Evolutionary conservation across 176 grass and related monocot genomes (phyloP), one percentile per base, ranked within the genome.

Genomic region (Chloris gayana): DNA sequence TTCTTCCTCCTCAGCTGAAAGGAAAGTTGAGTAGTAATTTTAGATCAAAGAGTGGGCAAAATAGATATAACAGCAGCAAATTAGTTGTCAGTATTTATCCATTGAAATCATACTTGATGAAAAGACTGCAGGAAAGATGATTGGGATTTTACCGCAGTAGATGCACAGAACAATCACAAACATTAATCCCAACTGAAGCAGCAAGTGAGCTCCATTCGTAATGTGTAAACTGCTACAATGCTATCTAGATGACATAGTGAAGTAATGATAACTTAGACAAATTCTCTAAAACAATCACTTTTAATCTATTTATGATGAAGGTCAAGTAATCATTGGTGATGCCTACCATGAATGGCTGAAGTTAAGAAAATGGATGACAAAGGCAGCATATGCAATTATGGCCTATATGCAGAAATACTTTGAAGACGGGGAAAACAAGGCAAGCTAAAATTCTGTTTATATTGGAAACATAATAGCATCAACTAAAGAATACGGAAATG

Each of bases 1-100:
- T 70, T 70, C n/a, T 27, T 46, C 13, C 42, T 46, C n/a, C 67
- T 70, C 67, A 70, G 67, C 67, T 69, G 67, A 70, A 70, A 69
- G 26, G 13, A 7, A 46, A 44, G 38, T 42, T 27, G 37, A 69
- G 8, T 14, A 70, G 25, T 25, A 70, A 46, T 27, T 27, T 27
- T 2, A 70, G 1, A 44, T 26, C n/a, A 69, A 7, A 44, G 12
- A 70, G 17, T 42, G 38, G 29, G 27, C 38, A 14, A 38, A 69
- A 2, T 12, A n/a, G 6, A 0, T 14, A 26, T 2, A 19, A 51
- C 0, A 17, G 15, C 6, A 46, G 19, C 53, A 70, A 46, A 14
- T 19, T 3, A n/a, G 12, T n/a, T 45, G 8, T 70, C n/a, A 27
- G 39, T 38, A 45, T 5, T 45, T 22, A 42, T 4, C 7, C 26